Evolutionary conservation across 345 rosid species (phyloP), one percentile per base, ranked within the genome.

Genomic region (Salix udensis): DNA sequence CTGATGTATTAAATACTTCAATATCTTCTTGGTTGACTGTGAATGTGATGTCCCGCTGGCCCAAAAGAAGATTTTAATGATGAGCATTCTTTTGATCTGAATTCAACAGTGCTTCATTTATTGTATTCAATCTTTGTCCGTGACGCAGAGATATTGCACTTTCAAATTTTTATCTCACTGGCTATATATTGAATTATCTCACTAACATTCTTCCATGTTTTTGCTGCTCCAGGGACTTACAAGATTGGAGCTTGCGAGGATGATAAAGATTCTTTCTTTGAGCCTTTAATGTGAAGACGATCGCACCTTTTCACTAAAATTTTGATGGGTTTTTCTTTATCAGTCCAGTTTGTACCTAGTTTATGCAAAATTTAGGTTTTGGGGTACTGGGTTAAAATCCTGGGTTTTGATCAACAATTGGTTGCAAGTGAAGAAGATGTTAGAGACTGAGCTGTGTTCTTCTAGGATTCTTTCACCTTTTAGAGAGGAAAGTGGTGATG

Each of bases 401-500:
- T 71, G 79, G 70, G n/a, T 65, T 58, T 46, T 69, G 67, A 26
- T 68, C 67, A 15, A 39, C 24, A 73, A 15, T 42, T 71, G 60
- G 52, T 30, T 53, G 26, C 4, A 26, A 58, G 67, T 75, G 24
- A 61, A 46, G 24, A 61, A 44, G 84, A 84, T 89, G 89, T 67
- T 84, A 76, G 84, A 78, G 82, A 77, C 87, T 50, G 88, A 82
- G 74, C 76, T 87, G 16, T 85, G 82, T 37, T 9, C 90, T 42
- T 79, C 91, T 2, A 88, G 85, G 70, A 81, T 87, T 19, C 77
- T 88, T 62, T 88, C 87, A 1, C 84, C 87, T 6, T 88, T 86
- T 40, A 84, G 90, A 2, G 90, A 86, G 61, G 94, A 90, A 74
- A 88, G 87, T 30, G 88, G 91, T 9, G 94, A 90, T 28, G 94